These are phyloP conservation scores for Russula vinacea DNA, from an alignment of 768 basidiomycete species.

Conservation along the genomic window DNA sequence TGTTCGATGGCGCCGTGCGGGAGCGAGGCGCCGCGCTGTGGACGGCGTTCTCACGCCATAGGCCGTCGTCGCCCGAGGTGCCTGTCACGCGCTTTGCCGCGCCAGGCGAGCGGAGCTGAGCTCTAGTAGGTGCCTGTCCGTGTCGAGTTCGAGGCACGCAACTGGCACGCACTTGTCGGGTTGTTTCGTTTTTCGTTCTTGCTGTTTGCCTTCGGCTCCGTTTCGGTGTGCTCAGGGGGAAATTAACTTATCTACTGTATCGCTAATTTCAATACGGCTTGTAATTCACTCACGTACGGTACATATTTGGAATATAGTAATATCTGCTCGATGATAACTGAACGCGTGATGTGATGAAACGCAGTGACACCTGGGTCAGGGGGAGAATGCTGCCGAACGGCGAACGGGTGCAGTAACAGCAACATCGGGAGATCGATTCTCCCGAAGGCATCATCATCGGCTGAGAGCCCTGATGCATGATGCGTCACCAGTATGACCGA, in stretches of 20 bases:
- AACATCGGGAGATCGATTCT: not conserved
- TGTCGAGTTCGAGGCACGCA: too few species aligned
- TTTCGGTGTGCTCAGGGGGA: not conserved
- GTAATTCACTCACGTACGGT: not conserved
- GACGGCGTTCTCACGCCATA: slow-evolving; percentile 12
- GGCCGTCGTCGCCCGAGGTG: slow-evolving; percentile 4
- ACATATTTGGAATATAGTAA: not conserved
- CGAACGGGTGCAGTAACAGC: not conserved
- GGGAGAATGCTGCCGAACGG: not conserved
- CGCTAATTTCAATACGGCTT: not conserved
- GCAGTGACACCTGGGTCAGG: not conserved
- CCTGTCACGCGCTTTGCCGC: slow-evolving; percentile 2
- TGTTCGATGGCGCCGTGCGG: slow-evolving; percentile 22
- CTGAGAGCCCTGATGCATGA: not conserved
- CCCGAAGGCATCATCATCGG: not conserved
- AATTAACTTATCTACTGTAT: not conserved
- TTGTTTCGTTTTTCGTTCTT: too few species aligned
- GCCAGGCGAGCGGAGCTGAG: not conserved
- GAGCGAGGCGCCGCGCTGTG: slow-evolving; percentile 20
- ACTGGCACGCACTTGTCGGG: too few species aligned
- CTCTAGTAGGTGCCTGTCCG: not conserved
- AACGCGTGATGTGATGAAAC: too few species aligned
- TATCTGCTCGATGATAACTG: not conserved
- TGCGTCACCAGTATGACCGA: not conserved
- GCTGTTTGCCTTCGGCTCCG: not conserved